phyloP scores from a whole-genome alignment of 495 filamentous ascomycete genomes.

The Melanomma pulvis-pyrius region DNA sequence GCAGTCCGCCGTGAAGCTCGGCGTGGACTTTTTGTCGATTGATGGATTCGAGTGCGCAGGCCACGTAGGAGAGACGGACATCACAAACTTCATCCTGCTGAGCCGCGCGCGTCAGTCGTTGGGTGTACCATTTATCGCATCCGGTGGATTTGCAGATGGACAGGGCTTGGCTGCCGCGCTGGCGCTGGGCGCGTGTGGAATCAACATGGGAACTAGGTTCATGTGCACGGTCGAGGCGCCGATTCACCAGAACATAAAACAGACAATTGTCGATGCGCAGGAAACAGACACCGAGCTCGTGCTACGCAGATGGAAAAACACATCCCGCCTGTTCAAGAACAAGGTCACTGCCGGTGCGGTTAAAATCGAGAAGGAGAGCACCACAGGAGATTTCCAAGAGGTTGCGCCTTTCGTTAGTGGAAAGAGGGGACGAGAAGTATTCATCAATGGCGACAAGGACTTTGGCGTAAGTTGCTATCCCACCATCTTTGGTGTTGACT shows the following conservation, averaged over 20 bases:
- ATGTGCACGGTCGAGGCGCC: constrained; percentile 92
- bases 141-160: constrained; percentile 93
- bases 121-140: constrained; percentile 89
- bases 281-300: constrained; percentile 92
- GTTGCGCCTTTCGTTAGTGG: constrained; percentile 89
- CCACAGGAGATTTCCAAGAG: constrained; percentile 86
- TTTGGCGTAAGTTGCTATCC: constrained; percentile 68
- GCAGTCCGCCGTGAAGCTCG: constrained; percentile 87
- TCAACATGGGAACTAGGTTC: constrained; percentile 96
- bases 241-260: constrained; percentile 90
- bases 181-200: constrained; percentile 85
- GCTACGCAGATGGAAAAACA: constrained; percentile 91
- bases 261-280: constrained; percentile 82
- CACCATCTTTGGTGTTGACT: too few relatives aligned
- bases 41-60: constrained; percentile 98
- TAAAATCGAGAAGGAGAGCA: constrained; percentile 82
- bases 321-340: constrained; percentile 83
- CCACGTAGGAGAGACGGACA: constrained; percentile 93
- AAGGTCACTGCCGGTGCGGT: constrained; percentile 80
- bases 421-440: constrained; percentile 88
- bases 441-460: constrained; percentile 87
- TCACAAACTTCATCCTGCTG: constrained; percentile 96
- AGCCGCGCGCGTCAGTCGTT: constrained; percentile 83
- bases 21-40: constrained; percentile 94
- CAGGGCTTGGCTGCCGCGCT: constrained; percentile 93